These are phyloP conservation scores for Vaccinium myrtillus DNA, from an alignment of 148 eudicot genomes.

Conservation along the genomic window DNA sequence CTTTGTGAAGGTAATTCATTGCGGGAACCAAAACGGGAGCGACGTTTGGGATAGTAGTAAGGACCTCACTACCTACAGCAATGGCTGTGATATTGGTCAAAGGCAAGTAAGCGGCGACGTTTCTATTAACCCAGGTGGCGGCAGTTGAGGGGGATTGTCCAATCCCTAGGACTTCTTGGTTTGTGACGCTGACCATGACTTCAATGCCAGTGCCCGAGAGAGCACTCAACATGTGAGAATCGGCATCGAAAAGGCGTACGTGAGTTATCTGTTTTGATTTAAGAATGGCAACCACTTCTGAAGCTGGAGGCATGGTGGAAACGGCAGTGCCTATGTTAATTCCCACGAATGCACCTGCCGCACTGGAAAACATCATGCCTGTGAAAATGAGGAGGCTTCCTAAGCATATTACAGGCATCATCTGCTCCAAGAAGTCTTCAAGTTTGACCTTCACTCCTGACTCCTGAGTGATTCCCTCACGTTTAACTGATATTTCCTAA, in stretches of 20 bases:
- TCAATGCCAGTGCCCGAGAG: conserved; percentile 64
- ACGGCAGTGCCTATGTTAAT: conserved; percentile 62
- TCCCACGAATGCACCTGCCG: conserved; percentile 46
- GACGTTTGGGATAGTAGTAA: conserved; percentile 66
- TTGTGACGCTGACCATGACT: conserved; percentile 72
- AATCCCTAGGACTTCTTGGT: conserved; percentile 69
- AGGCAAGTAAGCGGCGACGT: conserved; percentile 65
- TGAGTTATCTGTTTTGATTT: conserved; percentile 45
- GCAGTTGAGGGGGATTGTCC: conserved; percentile 73
- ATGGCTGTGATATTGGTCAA: conserved; percentile 64
- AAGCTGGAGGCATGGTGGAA: conserved; percentile 43
- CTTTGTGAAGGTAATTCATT: conserved; percentile 45
- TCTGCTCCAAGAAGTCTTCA: conserved; percentile 20
- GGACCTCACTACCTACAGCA: conserved; percentile 56
- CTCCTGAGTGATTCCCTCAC: conserved; percentile 10
- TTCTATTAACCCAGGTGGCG: conserved; percentile 63
- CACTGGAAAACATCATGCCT: conserved; percentile 22
- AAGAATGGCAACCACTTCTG: conserved; percentile 52
- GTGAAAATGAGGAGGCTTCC: conserved; percentile 27
- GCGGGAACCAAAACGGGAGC: conserved; percentile 69
- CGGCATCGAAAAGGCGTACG: conserved; percentile 56
- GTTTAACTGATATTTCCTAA: conserved; percentile 12
- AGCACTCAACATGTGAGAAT: conserved; percentile 57
- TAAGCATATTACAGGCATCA: conserved; percentile 38
- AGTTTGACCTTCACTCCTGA: conserved; percentile 12